phyloP scores from a whole-genome alignment of 305 asterid genomes.

The Solanum hybrid region DNA sequence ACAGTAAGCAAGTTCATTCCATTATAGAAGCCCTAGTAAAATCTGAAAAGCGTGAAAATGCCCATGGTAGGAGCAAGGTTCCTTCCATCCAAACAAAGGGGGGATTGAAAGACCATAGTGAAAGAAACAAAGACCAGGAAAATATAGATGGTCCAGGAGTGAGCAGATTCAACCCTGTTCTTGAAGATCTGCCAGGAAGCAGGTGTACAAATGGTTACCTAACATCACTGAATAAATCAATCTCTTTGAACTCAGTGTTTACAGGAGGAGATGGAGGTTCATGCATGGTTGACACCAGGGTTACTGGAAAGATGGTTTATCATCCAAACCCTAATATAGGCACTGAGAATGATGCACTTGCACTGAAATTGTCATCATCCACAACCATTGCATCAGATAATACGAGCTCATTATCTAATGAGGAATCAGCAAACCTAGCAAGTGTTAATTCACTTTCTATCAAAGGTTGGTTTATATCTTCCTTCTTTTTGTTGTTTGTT shows the following conservation, averaged over 20 bases:
- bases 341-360: conserved; percentile 38
- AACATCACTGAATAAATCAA: conserved; percentile 19
- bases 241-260: conserved; percentile 19
- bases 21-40: conserved; percentile 70
- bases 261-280: conserved; percentile 23
- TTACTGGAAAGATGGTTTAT: conserved; percentile 15
- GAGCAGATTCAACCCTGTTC: neutral
- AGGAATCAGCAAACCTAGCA: conserved; percentile 45
- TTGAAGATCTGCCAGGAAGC: conserved; percentile 20
- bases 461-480: conserved; percentile 36
- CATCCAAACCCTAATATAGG: conserved; percentile 23
- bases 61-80: conserved; percentile 21
- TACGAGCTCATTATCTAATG: conserved; percentile 51
- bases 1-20: conserved; percentile 83
- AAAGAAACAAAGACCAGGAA: conserved; percentile 8
- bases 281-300: conserved; percentile 22
- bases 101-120: conserved; percentile 12
- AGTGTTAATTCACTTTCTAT: conserved; percentile 67
- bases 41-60: conserved; percentile 43
- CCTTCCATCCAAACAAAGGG: conserved; percentile 25
- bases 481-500: neutral
- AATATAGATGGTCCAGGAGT: conserved; percentile 9
- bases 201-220: conserved; percentile 22
- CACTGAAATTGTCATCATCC: conserved; percentile 52
- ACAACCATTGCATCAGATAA: conserved; percentile 35